A percentile compares a stretch with the other conserved stretches of the same genome.
These are phyloP conservation scores for Epichloe bromicola DNA, from an alignment of 2,329 filamentous ascomycete species.

Conservation along the genomic window DNA sequence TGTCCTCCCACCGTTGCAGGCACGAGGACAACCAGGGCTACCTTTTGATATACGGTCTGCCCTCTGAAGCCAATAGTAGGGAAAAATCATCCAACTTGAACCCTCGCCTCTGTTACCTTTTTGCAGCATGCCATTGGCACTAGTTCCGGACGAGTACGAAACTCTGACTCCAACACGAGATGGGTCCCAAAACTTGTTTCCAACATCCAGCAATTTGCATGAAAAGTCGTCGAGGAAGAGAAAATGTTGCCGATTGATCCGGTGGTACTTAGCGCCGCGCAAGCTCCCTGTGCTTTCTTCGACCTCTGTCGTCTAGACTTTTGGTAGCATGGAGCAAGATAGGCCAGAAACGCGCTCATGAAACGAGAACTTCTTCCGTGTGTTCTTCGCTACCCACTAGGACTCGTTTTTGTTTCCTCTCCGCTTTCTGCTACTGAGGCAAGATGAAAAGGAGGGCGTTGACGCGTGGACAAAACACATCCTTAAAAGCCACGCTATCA, in stretches of 20 bases:
- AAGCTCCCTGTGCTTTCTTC: slow-evolving; percentile 1
- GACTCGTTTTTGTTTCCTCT: slow-evolving; percentile 95
- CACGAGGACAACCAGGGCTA: slow-evolving; percentile 36
- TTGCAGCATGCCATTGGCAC: slow-evolving; percentile 5
- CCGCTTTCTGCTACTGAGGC: slow-evolving; percentile 26
- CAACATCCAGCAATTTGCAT: not conserved
- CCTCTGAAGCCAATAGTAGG: slow-evolving; percentile 17
- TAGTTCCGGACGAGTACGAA: slow-evolving; percentile 66
- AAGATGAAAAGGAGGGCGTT: slow-evolving; percentile 47
- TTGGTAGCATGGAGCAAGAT: not conserved
- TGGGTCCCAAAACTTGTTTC: slow-evolving; percentile 54
- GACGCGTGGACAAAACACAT: slow-evolving; percentile 83
- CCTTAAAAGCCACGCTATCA: slow-evolving; percentile 76
- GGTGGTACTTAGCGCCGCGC: not conserved
- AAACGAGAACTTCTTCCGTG: slow-evolving; percentile 49
- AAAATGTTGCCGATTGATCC: not conserved
- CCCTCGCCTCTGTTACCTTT: not conserved
- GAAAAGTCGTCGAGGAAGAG: not conserved
- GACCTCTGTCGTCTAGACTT: slow-evolving; percentile 5
- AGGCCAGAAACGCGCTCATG: not conserved
- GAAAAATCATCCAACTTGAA: not conserved
- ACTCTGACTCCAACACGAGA: slow-evolving; percentile 89
- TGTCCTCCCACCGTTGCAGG: slow-evolving; percentile 38
- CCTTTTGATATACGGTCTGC: slow-evolving; percentile 23
- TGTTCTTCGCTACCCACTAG: slow-evolving; percentile 71